A percentile compares a stretch with the other conserved stretches of the same genome.
Evolutionary conservation across 2,329 filamentous ascomycete species (phyloP).

Genomic region (Hypomyces rosellus): DNA sequence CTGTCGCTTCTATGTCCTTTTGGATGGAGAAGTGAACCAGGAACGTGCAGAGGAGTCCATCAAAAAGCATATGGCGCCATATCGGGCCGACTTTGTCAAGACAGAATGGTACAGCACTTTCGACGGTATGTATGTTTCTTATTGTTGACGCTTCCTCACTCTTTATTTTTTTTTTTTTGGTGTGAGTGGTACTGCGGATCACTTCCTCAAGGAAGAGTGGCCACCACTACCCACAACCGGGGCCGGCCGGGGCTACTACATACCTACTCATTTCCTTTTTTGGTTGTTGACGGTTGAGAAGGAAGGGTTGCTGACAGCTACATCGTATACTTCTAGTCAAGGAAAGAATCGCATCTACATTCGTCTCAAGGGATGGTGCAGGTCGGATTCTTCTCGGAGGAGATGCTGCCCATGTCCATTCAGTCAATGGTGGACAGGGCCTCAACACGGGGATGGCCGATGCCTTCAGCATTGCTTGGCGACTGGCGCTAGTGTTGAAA

Average conservation of each 20-base stretch:
- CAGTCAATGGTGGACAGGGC: slow-evolving; percentile 50
- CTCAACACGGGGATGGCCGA: slow-evolving; percentile 54
- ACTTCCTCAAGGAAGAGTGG: background rate
- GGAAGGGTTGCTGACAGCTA: background rate
- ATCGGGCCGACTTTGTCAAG: slow-evolving; percentile 35
- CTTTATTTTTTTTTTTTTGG: background rate
- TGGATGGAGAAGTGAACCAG: slow-evolving; percentile 39
- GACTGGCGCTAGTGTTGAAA: slow-evolving; percentile 30
- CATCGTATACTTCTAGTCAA: slow-evolving; percentile 26
- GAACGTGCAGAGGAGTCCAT: slow-evolving; percentile 36
- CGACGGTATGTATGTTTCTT: slow-evolving; percentile 28
- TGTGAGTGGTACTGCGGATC: background rate
- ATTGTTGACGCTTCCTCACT: background rate
- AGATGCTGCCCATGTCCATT: slow-evolving; percentile 52
- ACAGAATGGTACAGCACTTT: slow-evolving; percentile 47
- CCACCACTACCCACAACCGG: no score
- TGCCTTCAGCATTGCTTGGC: slow-evolving; percentile 50
- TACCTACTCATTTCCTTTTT: background rate
- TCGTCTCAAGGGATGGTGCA: slow-evolving; percentile 31
- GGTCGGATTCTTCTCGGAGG: slow-evolving; percentile 47
- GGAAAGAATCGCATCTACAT: slow-evolving; percentile 33
- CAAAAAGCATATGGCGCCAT: slow-evolving; percentile 36
- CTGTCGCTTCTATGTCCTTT: slow-evolving; percentile 40
- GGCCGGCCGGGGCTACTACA: background rate
- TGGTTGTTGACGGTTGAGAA: background rate